Conservation (phyloP, 2,329 filamentous ascomycete species). For the Tympanopsis confertula region DNA sequence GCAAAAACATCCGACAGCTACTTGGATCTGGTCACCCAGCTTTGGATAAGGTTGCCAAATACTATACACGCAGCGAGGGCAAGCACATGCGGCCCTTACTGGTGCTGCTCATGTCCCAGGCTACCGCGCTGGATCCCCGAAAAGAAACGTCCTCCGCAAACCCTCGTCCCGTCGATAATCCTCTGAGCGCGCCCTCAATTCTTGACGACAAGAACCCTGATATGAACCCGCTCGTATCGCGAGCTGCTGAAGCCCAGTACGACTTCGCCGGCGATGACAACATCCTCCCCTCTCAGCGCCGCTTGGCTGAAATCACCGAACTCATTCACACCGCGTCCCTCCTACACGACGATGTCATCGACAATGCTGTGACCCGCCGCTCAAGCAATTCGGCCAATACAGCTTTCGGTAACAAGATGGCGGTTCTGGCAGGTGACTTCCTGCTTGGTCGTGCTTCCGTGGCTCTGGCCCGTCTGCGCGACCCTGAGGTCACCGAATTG, state of each 20-base stretch:
- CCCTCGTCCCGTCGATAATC: slow-evolving; percentile 25
- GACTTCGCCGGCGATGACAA: slow-evolving; percentile 34
- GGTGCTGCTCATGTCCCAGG: slow-evolving; percentile 90
- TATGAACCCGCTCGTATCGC: slow-evolving; percentile 38
- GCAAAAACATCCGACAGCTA: slow-evolving; percentile 85
- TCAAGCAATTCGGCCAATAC: slow-evolving; percentile 81
- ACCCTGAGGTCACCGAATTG: slow-evolving; percentile 89
- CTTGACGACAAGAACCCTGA: slow-evolving; percentile 77
- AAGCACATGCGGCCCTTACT: slow-evolving; percentile 94
- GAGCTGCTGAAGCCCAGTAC: slow-evolving; percentile 24
- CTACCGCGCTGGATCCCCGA: slow-evolving; percentile 51
- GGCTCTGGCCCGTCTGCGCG: slow-evolving; percentile 75
- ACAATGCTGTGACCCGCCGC: slow-evolving; percentile 76
- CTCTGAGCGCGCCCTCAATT: not conserved
- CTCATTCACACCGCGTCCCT: slow-evolving; percentile 94
- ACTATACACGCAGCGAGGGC: slow-evolving; percentile 92
- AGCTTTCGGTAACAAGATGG: slow-evolving; percentile 98
- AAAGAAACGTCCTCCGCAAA: slow-evolving; percentile 13
- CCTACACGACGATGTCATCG: slow-evolving; percentile 95
- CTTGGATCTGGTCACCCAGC: slow-evolving; percentile 89
- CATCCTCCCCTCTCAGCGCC: slow-evolving; percentile 84
- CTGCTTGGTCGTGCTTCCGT: slow-evolving; percentile 86
- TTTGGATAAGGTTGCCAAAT: slow-evolving; percentile 89
- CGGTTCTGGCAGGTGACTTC: slow-evolving; percentile 93
- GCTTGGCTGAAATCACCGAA: slow-evolving; percentile 91